A percentile compares a stretch with the other conserved stretches of the same genome.
phyloP scores from a whole-genome alignment of 352 stramenopile genomes.

The Aphanomyces euteiches region DNA sequence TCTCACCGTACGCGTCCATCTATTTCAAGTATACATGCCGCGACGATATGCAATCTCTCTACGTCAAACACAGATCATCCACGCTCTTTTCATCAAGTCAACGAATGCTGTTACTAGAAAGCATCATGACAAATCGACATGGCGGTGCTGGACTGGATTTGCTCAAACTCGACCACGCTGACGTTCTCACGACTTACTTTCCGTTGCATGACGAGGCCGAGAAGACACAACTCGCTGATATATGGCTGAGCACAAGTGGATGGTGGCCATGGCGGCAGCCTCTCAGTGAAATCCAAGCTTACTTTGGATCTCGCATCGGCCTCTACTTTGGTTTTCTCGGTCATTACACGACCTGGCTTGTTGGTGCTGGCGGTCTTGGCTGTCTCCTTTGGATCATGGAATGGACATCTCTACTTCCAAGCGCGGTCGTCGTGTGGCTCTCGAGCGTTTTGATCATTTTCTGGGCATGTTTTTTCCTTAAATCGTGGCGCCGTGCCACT shows the following conservation, averaged over 20 bases:
- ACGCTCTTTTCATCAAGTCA: constrained; percentile 74
- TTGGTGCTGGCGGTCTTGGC: constrained; percentile 40
- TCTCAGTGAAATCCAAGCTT: constrained; percentile 71
- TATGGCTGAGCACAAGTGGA: constrained; percentile 68
- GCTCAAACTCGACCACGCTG: constrained; percentile 67
- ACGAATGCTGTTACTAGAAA: constrained; percentile 72
- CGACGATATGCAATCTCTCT: constrained; percentile 4
- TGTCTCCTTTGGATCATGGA: constrained; percentile 1
- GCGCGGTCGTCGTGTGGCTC: constrained; percentile 56
- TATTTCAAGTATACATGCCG: constrained; percentile 12
- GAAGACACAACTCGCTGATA: constrained; percentile 50
- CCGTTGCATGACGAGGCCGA: constrained; percentile 65
- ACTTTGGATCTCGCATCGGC: constrained; percentile 88
- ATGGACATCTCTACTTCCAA: constrained; percentile 31
- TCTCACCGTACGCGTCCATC: constrained; percentile 36
- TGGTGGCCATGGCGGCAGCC: constrained; percentile 74
- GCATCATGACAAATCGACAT: constrained; percentile 69
- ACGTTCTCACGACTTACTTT: constrained; percentile 66
- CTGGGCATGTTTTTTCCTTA: constrained; percentile 86
- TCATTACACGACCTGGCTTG: constrained; percentile 93
- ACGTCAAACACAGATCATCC: constrained; percentile 23
- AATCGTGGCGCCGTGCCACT: constrained; percentile 87
- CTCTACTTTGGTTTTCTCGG: constrained; percentile 94
- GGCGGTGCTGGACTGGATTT: constrained; percentile 43
- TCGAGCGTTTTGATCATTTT: constrained; percentile 84